Evolutionary conservation across 2,329 filamentous ascomycete species (phyloP), one percentile per base, ranked within the genome.

Genomic region (Penicillium psychrosexuale): DNA sequence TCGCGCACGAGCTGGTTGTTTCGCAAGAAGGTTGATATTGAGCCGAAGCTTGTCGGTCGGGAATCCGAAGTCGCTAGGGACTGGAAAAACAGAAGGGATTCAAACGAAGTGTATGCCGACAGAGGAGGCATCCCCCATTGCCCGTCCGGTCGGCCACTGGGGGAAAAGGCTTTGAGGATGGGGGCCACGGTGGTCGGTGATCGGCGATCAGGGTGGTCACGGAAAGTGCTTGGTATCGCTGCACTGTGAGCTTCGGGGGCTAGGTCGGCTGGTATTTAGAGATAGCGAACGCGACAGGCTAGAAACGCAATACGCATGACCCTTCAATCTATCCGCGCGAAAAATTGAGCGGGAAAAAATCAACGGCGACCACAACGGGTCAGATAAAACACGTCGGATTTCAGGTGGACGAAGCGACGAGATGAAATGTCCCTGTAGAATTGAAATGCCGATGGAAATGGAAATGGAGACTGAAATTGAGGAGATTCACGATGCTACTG

Each of bases 61-160:
- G 85, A 78, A 69, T 88, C 88, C 73, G 89, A 81, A 63, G 80
- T 79, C 63, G 85, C 82, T 61, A 95, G 82, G 58, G 87, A 87
- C 75, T 93, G 90, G 77, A 94, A 93, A 68, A 96, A 82, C 63
- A 94, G 83, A 59, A 95, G 82, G 69, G 87, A 89, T 82, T 96
- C 91, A 79, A 95, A 88, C 65, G 87, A 84, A 70, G 90, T 93
- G 76, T 94, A 92, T 68, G 81, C 79, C 69, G 84, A 81, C 74
- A 80, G 69, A 72, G 78, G 78, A 77, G 79, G 81, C 82, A 84
- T 85, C 72, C 78, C 80, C 73, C 73, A 75, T 75, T 72, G 69
- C 69, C 70, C 65, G 68, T 67, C 65, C 58, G 61, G 61, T 65
- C 66, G 71, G 71, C 71, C 67, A 68, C 69, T 68, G 66, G 70